Evolutionary conservation across 140 eudicot species (phyloP).

Genomic region (Oenanthe javanica): DNA sequence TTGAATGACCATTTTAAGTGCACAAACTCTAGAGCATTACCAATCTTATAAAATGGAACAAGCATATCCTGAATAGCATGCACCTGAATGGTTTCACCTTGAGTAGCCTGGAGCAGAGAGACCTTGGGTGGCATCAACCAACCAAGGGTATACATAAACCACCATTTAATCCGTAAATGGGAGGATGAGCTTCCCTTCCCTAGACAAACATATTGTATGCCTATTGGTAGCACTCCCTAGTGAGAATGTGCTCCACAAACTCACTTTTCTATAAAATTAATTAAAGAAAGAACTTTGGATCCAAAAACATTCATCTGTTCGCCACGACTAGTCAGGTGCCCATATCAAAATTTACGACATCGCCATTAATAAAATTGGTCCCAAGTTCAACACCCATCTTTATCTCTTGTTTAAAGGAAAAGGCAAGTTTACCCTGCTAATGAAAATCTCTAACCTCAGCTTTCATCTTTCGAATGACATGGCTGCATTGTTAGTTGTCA

Average conservation of each 20-base stretch:
- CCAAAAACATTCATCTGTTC: too few relatives aligned
- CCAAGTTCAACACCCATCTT: too few relatives aligned
- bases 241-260: conserved; percentile 93
- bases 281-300: too few relatives aligned
- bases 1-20: conserved; percentile 8
- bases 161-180: conserved; percentile 83
- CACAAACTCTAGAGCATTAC: conserved; percentile 86
- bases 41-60: conserved; percentile 85
- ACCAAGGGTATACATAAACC: conserved; percentile 73
- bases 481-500: too few relatives aligned
- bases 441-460: too few relatives aligned
- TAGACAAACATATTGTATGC: conserved; percentile 85
- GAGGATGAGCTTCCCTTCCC: conserved; percentile 97
- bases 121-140: conserved; percentile 98
- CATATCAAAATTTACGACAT: too few relatives aligned
- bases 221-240: conserved; percentile 91
- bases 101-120: conserved; percentile 88
- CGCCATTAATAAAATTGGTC: too few relatives aligned
- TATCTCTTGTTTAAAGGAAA: too few relatives aligned
- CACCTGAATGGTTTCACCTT: conserved; percentile 85
- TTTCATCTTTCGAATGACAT: too few relatives aligned
- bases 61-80: conserved; percentile 95
- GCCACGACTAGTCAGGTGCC: too few relatives aligned
- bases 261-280: conserved; percentile 40
- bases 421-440: too few relatives aligned